Evolutionary conservation across 2,329 filamentous ascomycete genomes (phyloP).

Genomic region (Sclerotinia nivalis): DNA sequence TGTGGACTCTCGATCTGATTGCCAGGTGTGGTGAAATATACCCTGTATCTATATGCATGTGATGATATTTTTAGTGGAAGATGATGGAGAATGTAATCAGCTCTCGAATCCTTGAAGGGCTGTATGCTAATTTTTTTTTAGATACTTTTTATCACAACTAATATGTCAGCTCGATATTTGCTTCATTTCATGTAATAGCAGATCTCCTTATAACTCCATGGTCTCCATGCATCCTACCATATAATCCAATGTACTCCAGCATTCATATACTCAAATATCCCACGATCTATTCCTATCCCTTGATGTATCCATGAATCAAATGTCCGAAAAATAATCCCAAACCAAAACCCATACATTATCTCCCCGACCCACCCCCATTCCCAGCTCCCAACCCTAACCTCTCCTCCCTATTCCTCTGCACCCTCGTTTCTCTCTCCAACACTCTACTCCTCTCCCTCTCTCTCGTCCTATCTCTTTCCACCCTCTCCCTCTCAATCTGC

Average conservation of each 20-base stretch:
- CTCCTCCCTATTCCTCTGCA: conserved; percentile 41
- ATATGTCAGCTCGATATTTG: not conserved
- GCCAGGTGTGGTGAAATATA: too few species aligned
- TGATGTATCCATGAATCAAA: not conserved
- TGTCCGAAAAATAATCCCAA: not conserved
- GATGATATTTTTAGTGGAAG: too few species aligned
- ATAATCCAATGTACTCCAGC: not conserved
- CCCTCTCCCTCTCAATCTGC: conserved; percentile 23
- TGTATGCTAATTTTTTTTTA: too few species aligned
- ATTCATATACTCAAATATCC: not conserved
- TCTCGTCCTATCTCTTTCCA: conserved; percentile 26
- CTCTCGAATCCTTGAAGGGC: too few species aligned
- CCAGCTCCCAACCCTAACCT: conserved; percentile 41
- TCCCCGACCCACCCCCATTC: conserved; percentile 24
- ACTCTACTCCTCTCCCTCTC: conserved; percentile 29
- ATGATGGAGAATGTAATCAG: too few species aligned
- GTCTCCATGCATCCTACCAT: not conserved
- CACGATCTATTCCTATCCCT: not conserved
- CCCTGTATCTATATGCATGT: too few species aligned
- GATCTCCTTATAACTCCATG: conserved; percentile 5
- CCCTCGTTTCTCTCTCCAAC: conserved; percentile 33
- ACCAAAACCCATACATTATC: not conserved
- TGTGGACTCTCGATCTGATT: too few species aligned
- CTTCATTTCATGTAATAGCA: not conserved
- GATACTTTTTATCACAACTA: not conserved